Evolutionary conservation across 2,329 filamentous ascomycete genomes (phyloP).

Genomic region (Colletotrichum destructivum): DNA sequence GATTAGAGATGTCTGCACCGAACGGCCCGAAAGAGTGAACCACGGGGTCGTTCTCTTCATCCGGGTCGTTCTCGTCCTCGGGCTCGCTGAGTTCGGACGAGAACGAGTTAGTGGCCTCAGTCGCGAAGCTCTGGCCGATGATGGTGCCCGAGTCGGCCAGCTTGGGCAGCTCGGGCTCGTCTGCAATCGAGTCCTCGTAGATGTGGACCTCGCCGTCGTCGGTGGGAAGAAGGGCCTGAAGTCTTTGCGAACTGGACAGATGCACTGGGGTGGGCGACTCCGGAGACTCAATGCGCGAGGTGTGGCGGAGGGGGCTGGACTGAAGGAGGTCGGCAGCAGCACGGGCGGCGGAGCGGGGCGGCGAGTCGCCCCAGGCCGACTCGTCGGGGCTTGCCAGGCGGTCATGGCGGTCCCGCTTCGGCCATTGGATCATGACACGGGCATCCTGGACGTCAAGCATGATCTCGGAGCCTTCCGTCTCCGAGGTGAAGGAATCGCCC

Average conservation of each 20-base stretch:
- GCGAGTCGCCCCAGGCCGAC: constrained; percentile 79
- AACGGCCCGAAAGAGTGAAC: constrained; percentile 94
- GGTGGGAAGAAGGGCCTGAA: constrained; percentile 61
- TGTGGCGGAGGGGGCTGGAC: constrained; percentile 72
- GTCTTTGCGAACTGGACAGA: constrained; percentile 59
- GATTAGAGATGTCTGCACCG: constrained; percentile 86
- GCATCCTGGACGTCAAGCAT: constrained; percentile 97
- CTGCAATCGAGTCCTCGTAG: constrained; percentile 45
- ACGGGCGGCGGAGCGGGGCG: constrained; percentile 57
- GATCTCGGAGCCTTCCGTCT: constrained; percentile 89
- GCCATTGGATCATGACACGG: constrained; percentile 92
- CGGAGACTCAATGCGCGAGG: constrained; percentile 78
- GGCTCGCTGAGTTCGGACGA: constrained; percentile 71
- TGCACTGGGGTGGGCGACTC: constrained; percentile 72
- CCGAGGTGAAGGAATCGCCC: constrained; percentile 90
- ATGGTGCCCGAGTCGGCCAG: constrained; percentile 42
- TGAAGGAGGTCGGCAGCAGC: constrained; percentile 62
- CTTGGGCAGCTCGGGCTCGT: constrained; percentile 57
- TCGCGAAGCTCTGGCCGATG: constrained; percentile 63
- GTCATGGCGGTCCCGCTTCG: constrained; percentile 69
- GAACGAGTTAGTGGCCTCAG: constrained; percentile 67
- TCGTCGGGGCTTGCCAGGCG: constrained; percentile 70
- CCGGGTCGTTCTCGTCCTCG: constrained; percentile 70
- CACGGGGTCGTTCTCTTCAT: constrained; percentile 95
- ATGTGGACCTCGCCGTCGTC: constrained; percentile 44